These are phyloP conservation scores for Phytophthora pini DNA, from an alignment of 352 stramenopile species.

Conservation along the genomic window DNA sequence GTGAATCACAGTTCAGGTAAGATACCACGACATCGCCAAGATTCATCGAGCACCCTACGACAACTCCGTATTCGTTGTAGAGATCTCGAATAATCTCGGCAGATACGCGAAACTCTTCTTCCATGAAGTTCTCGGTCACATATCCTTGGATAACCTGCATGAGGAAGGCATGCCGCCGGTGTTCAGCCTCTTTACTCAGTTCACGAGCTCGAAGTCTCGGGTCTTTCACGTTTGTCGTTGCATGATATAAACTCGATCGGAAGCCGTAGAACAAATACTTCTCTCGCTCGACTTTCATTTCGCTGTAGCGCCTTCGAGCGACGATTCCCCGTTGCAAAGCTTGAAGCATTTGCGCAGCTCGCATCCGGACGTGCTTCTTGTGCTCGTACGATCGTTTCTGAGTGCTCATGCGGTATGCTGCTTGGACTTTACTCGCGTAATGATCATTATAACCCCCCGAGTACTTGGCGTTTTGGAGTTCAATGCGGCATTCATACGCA, in stretches of 20 bases:
- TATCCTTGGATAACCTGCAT: constrained; percentile 76
- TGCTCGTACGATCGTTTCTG: constrained; percentile 61
- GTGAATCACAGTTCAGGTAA: constrained; percentile 24
- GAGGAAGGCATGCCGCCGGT: constrained; percentile 60
- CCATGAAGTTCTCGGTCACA: constrained; percentile 43
- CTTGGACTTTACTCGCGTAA: constrained; percentile 78
- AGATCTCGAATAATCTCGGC: constrained; percentile 42
- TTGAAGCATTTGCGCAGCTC: constrained; percentile 69
- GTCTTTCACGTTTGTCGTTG: constrained; percentile 49
- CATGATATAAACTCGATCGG: constrained; percentile 61
- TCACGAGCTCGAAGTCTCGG: constrained; percentile 43
- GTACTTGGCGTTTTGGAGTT: constrained; percentile 59
- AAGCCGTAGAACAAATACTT: constrained; percentile 72
- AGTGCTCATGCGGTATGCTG: constrained; percentile 71
- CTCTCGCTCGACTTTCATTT: constrained; percentile 65
- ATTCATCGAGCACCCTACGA: constrained; percentile 62
- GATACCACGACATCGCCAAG: constrained; percentile 54
- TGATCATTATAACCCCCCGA: constrained; percentile 68
- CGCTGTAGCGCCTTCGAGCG: constrained; percentile 52
- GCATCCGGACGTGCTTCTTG: constrained; percentile 51
- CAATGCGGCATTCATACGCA: constrained; percentile 58
- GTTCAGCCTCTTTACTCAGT: constrained; percentile 47
- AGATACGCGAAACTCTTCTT: constrained; percentile 46
- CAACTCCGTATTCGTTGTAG: constrained; percentile 66
- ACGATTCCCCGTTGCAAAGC: constrained; percentile 72